Percentiles rank a stretch among this genome's conserved stretches.
Conservation (phyloP, 164 flowering plant genomes). For the Cinnamomum micranthum region DNA sequence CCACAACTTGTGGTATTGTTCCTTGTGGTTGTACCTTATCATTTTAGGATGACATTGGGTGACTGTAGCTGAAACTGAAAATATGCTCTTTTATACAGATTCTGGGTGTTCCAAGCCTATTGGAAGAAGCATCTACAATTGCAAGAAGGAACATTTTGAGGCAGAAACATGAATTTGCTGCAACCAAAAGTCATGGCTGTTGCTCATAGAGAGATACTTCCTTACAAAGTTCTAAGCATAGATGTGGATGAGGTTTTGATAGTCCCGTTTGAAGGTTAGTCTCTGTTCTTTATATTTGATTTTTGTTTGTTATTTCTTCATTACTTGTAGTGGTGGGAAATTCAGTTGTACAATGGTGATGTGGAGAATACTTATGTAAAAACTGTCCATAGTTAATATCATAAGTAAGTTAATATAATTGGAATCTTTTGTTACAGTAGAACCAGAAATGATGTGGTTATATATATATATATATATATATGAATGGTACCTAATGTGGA, state of each 20-base stretch:
- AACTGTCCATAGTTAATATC: too few relatives aligned
- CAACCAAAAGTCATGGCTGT: constrained; percentile 34
- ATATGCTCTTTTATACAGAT: constrained; percentile 56
- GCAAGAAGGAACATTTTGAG: constrained; percentile 53
- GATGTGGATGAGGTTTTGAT: neutral
- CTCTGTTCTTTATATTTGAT: neutral
- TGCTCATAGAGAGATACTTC: constrained; percentile 29
- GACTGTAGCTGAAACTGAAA: neutral
- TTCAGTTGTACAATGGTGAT: too few relatives aligned
- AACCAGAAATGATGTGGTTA: too few relatives aligned
- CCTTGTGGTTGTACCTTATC: neutral
- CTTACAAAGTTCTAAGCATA: neutral
- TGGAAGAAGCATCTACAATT: constrained; percentile 64
- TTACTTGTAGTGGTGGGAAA: too few relatives aligned
- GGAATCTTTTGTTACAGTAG: too few relatives aligned
- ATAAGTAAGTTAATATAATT: too few relatives aligned
- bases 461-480: too few relatives aligned
- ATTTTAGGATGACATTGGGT: neutral
- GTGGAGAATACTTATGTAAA: too few relatives aligned
- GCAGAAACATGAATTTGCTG: constrained; percentile 34
- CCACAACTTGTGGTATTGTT: neutral
- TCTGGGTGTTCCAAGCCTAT: constrained; percentile 62
- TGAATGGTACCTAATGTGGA: too few relatives aligned
- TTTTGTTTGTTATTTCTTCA: too few relatives aligned
- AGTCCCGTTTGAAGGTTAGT: neutral